phyloP scores from a whole-genome alignment of 306 rosid genomes.

The Fragaria ananassa region DNA sequence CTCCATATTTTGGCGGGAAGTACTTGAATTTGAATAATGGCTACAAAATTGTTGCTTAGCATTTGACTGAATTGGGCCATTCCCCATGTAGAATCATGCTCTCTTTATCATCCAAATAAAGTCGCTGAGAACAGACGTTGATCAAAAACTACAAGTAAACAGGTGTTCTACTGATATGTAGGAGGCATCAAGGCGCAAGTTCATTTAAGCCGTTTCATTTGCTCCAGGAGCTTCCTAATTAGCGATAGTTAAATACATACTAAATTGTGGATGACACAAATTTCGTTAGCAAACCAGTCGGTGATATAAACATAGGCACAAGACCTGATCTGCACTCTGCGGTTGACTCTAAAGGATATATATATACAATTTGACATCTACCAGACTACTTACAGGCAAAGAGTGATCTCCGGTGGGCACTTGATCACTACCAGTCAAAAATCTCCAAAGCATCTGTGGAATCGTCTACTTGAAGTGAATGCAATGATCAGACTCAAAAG shows the following conservation, averaged over 20 bases:
- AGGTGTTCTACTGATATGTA: background rate
- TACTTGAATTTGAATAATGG: too few species aligned
- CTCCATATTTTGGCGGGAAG: too few species aligned
- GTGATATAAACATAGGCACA: background rate
- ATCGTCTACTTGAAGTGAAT: background rate
- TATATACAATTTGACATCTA: conserved; percentile 8
- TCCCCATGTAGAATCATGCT: too few species aligned
- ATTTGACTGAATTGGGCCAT: too few species aligned
- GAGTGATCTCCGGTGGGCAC: background rate
- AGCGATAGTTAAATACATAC: background rate
- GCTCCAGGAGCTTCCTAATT: background rate
- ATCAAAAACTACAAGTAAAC: background rate
- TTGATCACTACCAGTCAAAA: background rate
- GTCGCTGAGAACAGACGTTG: background rate
- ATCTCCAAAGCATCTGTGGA: background rate
- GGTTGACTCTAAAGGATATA: background rate
- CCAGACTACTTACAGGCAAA: conserved; percentile 4
- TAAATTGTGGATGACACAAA: background rate
- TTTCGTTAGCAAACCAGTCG: conserved; percentile 2
- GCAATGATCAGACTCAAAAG: background rate
- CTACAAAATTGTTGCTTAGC: too few species aligned
- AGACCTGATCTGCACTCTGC: background rate
- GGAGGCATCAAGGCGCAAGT: background rate
- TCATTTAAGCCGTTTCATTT: background rate
- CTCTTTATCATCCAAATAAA: too few species aligned